phyloP scores from a whole-genome alignment of 2,329 filamentous ascomycete species.

The Colletotrichum tabaci region DNA sequence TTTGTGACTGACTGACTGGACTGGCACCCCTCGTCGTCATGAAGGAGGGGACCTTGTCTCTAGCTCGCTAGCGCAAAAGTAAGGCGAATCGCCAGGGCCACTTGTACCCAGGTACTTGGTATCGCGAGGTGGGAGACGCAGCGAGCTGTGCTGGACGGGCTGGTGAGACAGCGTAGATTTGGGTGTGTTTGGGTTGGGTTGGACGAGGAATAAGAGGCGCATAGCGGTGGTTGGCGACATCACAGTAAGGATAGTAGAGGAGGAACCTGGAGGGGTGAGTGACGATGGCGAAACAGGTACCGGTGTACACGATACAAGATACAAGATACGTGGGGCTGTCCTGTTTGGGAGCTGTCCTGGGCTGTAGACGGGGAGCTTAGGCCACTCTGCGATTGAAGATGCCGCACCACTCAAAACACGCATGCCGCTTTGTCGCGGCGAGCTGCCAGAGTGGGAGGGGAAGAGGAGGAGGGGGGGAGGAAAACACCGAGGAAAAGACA shows the following conservation, averaged over 20 bases:
- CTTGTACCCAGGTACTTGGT: slow-evolving; percentile 26
- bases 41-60: slow-evolving; percentile 40
- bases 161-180: slow-evolving; percentile 12
- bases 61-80: slow-evolving; percentile 37
- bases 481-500: neutral
- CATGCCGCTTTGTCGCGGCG: slow-evolving; percentile 39
- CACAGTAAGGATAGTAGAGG: neutral
- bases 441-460: slow-evolving; percentile 15
- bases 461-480: neutral
- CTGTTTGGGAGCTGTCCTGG: slow-evolving; percentile 20
- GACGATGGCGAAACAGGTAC: slow-evolving; percentile 3
- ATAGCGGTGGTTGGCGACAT: neutral
- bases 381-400: slow-evolving; percentile 27
- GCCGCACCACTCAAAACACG: slow-evolving; percentile 30
- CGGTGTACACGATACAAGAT: slow-evolving; percentile 14
- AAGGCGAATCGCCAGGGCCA: slow-evolving; percentile 11
- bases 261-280: slow-evolving; percentile 24
- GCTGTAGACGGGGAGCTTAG: slow-evolving; percentile 35
- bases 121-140: slow-evolving; percentile 4
- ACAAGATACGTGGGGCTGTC: no score
- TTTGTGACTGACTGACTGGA: slow-evolving; percentile 17
- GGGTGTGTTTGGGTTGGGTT: neutral
- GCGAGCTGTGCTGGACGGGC: slow-evolving; percentile 16
- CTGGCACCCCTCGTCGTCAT: slow-evolving; percentile 35
- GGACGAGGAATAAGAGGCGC: neutral